Base-by-base conservation (phyloP, 371 early-diverging fungal species). In the Vittaforma corneae region DNA sequence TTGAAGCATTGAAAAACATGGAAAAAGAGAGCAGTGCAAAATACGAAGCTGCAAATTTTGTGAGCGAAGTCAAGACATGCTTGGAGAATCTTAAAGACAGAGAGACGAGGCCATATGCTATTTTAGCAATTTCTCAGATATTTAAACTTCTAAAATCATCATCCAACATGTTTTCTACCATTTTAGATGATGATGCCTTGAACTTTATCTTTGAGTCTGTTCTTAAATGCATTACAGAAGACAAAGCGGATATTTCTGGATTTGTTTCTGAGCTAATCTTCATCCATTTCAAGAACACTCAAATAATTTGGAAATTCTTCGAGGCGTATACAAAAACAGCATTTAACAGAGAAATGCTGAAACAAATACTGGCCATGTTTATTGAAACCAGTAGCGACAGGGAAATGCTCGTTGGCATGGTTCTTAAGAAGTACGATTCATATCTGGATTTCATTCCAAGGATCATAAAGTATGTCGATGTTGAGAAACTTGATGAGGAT, bases 391-490 rank as follows among this genome's bases (percentile, higher is more conserved):
- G 11, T 11, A 18, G 11, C 11, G 40, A 40, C 18, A 40, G 18
- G 18, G 18, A 40, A 18, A 40, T 18, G 18, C 40, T 40, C 11
- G 18, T 40, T 18, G 40, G 18, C 18, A 11, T 40, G 11, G 18
- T 40, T 40, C 11, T 11, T 18, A 40, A 40, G 18, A 40, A 11
- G 18, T 40, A 40, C 42, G 20, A 42, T 20, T 16, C 16, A 16
- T 16, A 20, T 20, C 42, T 16, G 16, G 42, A 42, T 16, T 16
- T 16, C 42, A 42, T 42, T 16, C 16, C 16, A 42, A 16, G 42
- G 42, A 16, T 42, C 51, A 51, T 11, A 51, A 11, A 32, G 16
- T 42, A 16, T 24, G 22, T 51, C 51, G 51, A 51, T 51, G 22
- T 32, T 24, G 11, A 11, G 16, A 24, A 16, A 16, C 51, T 51